phyloP scores from a whole-genome alignment of 192 early-diverging fungal genomes.

The Coemansia javaensis region DNA sequence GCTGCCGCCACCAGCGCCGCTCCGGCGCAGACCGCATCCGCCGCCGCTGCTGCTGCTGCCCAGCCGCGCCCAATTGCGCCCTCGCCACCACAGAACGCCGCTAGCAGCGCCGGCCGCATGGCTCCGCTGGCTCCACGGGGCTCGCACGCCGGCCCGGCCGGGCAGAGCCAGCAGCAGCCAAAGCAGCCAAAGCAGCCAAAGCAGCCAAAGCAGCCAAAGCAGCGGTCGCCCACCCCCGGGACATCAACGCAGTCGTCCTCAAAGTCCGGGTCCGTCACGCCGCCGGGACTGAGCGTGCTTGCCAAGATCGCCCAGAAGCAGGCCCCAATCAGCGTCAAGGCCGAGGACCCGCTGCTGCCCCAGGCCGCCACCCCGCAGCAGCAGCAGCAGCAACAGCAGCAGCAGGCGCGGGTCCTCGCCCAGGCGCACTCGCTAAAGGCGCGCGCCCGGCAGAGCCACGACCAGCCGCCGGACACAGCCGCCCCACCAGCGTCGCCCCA shows the following conservation, averaged over 20 bases:
- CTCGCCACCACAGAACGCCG: not conserved
- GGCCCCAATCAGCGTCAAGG: slow-evolving; percentile 18
- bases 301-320: slow-evolving; percentile 41
- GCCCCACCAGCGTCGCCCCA: no score
- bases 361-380: not conserved
- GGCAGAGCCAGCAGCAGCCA: not conserved
- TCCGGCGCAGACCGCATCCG: slow-evolving; percentile 13
- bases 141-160: not conserved
- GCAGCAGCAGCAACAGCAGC: no score
- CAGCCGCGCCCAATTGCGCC: not conserved
- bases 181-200: not conserved
- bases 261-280: slow-evolving; percentile 20
- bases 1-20: no score
- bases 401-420: slow-evolving; percentile 12
- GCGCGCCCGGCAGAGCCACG: not conserved
- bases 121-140: not conserved
- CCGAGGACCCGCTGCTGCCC: not conserved
- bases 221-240: not conserved
- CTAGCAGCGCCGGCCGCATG: not conserved
- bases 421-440: slow-evolving; percentile 18
- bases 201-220: slow-evolving; percentile 1
- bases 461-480: not conserved
- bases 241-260: not conserved
- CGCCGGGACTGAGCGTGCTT: slow-evolving; percentile 35
- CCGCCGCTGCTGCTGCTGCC: no score